Percentiles rank a stretch among this genome's conserved stretches.
These are phyloP conservation scores for Termitomyces heimii DNA, from an alignment of 768 basidiomycete genomes.

Conservation along the genomic window DNA sequence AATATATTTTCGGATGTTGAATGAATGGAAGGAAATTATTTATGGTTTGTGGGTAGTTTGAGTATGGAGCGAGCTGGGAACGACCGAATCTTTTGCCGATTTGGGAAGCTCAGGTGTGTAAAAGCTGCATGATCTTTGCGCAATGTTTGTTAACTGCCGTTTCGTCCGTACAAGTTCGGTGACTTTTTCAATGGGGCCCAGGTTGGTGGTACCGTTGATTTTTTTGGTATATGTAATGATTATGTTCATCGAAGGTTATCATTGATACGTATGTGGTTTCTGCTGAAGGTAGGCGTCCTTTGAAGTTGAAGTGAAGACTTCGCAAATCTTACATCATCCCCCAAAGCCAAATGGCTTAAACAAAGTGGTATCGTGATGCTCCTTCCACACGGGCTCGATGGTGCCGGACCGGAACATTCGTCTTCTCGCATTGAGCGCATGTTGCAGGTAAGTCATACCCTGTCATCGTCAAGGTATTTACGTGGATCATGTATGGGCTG, in stretches of 20 bases:
- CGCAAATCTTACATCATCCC: background rate
- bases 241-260: slow-evolving; percentile 45
- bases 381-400: slow-evolving; percentile 87
- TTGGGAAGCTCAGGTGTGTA: slow-evolving; percentile 82
- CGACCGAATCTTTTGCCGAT: slow-evolving; percentile 74
- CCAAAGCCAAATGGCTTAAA: slow-evolving; percentile 83
- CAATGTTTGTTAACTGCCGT: background rate
- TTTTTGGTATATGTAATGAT: background rate
- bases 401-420: slow-evolving; percentile 92
- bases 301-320: background rate
- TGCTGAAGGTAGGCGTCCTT: slow-evolving; percentile 58
- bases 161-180: slow-evolving; percentile 52
- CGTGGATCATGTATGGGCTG: background rate
- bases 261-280: slow-evolving; percentile 88
- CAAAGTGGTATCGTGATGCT: slow-evolving; percentile 86
- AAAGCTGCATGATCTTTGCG: background rate
- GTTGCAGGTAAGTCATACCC: slow-evolving; percentile 56
- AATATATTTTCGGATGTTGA: background rate
- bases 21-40: background rate
- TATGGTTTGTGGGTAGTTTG: slow-evolving; percentile 48
- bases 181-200: slow-evolving; percentile 93
- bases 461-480: background rate
- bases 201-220: slow-evolving; percentile 19
- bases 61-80: slow-evolving; percentile 90
- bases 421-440: slow-evolving; percentile 84